These are phyloP conservation scores for Podospora pseudoanserina DNA, from an alignment of 495 filamentous ascomycete species.

Conservation along the genomic window DNA sequence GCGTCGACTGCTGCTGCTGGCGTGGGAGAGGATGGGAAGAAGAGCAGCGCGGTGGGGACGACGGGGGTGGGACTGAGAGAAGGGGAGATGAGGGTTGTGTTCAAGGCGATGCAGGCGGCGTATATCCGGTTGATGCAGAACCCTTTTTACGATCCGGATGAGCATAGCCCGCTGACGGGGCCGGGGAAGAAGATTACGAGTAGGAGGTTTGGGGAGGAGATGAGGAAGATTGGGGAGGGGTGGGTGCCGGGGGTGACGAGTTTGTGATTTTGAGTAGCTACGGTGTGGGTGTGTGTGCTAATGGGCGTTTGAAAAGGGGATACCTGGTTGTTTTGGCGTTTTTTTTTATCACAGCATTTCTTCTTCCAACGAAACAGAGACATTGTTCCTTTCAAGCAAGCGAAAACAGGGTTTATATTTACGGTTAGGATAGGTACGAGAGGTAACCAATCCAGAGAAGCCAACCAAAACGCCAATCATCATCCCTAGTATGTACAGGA, in stretches of 20 bases:
- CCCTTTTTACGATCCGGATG: constrained; percentile 90
- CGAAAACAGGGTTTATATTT: background rate
- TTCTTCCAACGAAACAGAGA: background rate
- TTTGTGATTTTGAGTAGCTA: constrained; percentile 24
- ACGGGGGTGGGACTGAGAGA: constrained; percentile 62
- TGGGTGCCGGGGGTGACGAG: constrained; percentile 57
- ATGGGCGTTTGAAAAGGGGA: background rate
- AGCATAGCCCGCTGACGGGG: constrained; percentile 57
- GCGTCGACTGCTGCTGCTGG: constrained; percentile 29
- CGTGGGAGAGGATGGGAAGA: constrained; percentile 18
- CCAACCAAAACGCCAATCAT: background rate
- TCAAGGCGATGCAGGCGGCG: constrained; percentile 83
- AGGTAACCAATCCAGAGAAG: background rate
- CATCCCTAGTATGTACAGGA: background rate
- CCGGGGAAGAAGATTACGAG: constrained; percentile 70
- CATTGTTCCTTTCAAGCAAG: background rate
- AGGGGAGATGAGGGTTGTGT: constrained; percentile 79
- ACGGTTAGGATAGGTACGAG: background rate
- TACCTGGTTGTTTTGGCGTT: constrained; percentile 8
- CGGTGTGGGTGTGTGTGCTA: background rate
- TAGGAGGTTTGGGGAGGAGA: constrained; percentile 73
- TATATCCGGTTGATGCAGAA: constrained; percentile 89
- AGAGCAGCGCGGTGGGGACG: constrained; percentile 20
- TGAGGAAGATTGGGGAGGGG: constrained; percentile 74
- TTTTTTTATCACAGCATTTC: background rate